Conservation (phyloP, 2,329 filamentous ascomycete species). For the Coniochaeta sp. region DNA sequence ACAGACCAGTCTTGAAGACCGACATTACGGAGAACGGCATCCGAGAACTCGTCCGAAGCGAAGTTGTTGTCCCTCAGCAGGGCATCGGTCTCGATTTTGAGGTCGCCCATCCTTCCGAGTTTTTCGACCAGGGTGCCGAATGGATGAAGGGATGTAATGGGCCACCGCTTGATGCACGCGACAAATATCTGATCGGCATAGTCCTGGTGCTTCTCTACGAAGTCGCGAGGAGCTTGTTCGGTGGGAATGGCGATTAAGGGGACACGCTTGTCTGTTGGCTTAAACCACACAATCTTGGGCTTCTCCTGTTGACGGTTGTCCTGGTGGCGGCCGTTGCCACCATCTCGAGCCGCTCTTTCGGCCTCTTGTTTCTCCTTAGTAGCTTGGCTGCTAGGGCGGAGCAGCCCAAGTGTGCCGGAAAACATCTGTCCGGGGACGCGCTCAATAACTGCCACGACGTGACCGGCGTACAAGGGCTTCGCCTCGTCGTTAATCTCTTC, state of each 20-base stretch:
- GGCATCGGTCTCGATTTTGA: constrained; percentile 96
- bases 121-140: constrained; percentile 97
- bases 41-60: constrained; percentile 92
- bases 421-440: constrained; percentile 98
- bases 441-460: constrained; percentile 95
- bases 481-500: constrained; percentile 98
- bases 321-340: constrained; percentile 60
- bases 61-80: constrained; percentile 98
- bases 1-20: constrained; percentile 89
- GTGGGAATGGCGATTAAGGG: constrained; percentile 97
- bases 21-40: constrained; percentile 89
- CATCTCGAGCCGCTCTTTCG: constrained; percentile 85
- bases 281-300: constrained; percentile 99
- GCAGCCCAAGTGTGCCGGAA: constrained; percentile 86
- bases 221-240: constrained; percentile 93
- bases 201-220: constrained; percentile 96
- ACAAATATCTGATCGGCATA: constrained; percentile 98
- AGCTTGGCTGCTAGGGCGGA: constrained; percentile 94
- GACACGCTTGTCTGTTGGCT: constrained; percentile 97
- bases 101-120: constrained; percentile 92
- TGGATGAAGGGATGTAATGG: constrained; percentile 97
- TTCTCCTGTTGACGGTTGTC: constrained; percentile 87
- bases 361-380: constrained; percentile 99
- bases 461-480: constrained; percentile 93
- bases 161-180: constrained; percentile 98